Evolutionary conservation across 2,329 filamentous ascomycete species (phyloP).

Genomic region (Alternaria metachromatica): DNA sequence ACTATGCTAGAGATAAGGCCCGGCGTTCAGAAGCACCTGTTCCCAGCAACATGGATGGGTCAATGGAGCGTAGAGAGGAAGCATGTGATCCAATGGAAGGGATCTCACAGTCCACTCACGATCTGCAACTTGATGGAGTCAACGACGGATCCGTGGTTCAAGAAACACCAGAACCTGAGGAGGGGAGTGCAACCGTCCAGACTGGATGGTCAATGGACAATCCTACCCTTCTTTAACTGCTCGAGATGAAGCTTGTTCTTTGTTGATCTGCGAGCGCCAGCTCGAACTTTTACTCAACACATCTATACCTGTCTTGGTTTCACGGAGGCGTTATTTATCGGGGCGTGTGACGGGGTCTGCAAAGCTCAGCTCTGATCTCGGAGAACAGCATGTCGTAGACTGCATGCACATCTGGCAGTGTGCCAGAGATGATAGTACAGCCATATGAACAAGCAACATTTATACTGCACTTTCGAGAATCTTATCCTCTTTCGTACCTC

Average conservation of each 20-base stretch:
- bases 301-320: not conserved
- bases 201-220: slow-evolving; percentile 42
- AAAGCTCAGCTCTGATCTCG: not conserved
- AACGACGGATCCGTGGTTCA: not conserved
- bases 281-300: not conserved
- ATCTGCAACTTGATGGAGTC: slow-evolving; percentile 7
- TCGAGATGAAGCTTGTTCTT: not conserved
- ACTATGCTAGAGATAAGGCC: not conserved
- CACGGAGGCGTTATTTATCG: slow-evolving; percentile 9
- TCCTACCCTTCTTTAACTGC: not conserved
- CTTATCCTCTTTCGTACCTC: slow-evolving; percentile 21
- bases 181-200: slow-evolving; percentile 59
- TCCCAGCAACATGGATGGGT: not conserved
- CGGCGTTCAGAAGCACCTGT: not conserved
- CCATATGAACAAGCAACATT: not conserved
- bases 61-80: not conserved
- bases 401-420: not conserved
- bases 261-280: not conserved
- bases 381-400: not conserved
- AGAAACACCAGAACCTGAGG: slow-evolving; percentile 13
- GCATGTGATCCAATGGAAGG: slow-evolving; percentile 9
- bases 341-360: not conserved
- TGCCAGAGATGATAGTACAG: not conserved
- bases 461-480: slow-evolving; percentile 43
- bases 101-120: slow-evolving; percentile 10